A percentile compares a stretch with the other conserved stretches of the same genome.
phyloP scores from a whole-genome alignment of 73 alveolate genomes.

The Paramecium primaurelia region DNA sequence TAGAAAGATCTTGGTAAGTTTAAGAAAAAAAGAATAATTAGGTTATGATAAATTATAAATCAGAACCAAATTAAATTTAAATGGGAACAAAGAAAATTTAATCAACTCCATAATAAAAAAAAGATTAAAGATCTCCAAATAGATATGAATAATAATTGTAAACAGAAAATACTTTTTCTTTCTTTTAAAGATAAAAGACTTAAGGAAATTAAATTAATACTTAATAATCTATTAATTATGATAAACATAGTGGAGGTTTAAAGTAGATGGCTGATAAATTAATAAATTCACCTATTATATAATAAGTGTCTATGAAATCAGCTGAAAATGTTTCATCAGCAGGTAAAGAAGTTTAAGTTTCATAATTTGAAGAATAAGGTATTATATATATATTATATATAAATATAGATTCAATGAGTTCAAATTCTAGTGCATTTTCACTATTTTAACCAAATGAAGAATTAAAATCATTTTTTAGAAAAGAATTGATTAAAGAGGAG shows the following conservation, averaged over 20 bases:
- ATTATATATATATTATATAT: not conserved
- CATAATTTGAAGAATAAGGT: constrained; percentile 8
- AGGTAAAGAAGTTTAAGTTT: not conserved
- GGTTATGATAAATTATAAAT: not conserved
- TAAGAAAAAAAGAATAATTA: not conserved
- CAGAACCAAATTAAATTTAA: not conserved
- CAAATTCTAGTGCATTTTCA: constrained; percentile 43
- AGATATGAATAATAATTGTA: not conserved
- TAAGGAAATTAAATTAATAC: not conserved
- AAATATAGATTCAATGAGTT: not conserved
- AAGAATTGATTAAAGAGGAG: constrained; percentile 17
- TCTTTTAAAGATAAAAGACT: not conserved
- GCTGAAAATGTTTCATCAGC: not conserved
- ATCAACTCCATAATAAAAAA: not conserved
- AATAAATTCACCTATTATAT: constrained; percentile 8
- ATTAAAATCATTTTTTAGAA: constrained; percentile 15
- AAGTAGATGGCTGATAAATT: constrained; percentile 35
- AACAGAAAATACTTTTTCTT: not conserved
- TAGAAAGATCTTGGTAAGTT: not conserved
- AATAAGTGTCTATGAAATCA: not conserved
- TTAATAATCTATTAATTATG: not conserved
- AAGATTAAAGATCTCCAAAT: not conserved
- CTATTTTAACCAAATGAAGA: constrained; percentile 42
- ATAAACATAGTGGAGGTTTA: not conserved
- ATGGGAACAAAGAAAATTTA: not conserved